Evolutionary conservation across 352 stramenopile genomes (phyloP), one percentile per base, ranked within the genome.

Genomic region (Phytophthora aleatoria): DNA sequence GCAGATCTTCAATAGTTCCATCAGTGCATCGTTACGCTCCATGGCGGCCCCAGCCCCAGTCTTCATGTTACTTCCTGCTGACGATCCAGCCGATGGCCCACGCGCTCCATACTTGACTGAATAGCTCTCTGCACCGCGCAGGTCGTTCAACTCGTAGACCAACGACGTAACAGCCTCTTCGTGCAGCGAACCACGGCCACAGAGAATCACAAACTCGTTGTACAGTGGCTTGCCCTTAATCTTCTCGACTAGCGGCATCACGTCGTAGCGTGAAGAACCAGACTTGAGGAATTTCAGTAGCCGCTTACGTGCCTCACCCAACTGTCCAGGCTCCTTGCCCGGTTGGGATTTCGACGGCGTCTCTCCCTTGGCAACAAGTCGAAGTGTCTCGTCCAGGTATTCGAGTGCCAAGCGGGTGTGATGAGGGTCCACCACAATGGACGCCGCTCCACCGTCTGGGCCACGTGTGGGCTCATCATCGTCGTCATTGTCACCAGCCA

Each of bases 201-300:
- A 94, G 1, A 96, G 69, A 62, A 96, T 92, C 13, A 96, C 77
- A 41, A 96, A 89, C 56, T 96, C 87, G 49, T 92, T 91, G 67
- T 91, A 92, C 13, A 96, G 66, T 20, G 78, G 70, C 36, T 84
- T 87, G 28, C 76, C 73, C 38, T 87, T 90, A 42, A 94, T 78
- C 60, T 96, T 94, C n/a, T 82, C 71, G 24, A 94, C 72, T 3
- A 96, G 69, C 30, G 86, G 73, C 28, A 55, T 64, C 12, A 89
- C 87, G 35, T 96, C 87, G 56, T 93, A 96, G 11, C 83, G 79
- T 28, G 87, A 96, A 7, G 83, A 83, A 26, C 77, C 71, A 0
- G 85, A 77, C 67, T 92, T 93, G 12, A 96, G 57, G 48, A 94
- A 96, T 48, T 91, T 87, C 13, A 96, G 64, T 61, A 96, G 27